phyloP scores from a whole-genome alignment of 768 basidiomycete genomes.

The Leccinum arenicola region DNA sequence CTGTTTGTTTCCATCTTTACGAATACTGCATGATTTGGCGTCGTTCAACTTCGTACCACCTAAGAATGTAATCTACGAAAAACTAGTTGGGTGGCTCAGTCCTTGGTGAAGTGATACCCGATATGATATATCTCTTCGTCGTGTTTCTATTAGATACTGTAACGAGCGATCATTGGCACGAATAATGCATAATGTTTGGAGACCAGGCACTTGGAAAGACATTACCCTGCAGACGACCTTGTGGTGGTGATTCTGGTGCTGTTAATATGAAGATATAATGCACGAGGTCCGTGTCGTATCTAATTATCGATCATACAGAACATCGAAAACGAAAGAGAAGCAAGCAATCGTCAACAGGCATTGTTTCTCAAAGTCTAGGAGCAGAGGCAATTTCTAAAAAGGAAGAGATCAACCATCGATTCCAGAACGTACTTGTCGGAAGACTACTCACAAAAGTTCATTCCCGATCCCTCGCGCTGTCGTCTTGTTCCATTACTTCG shows the following conservation, averaged over 20 bases:
- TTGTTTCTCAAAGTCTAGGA: not conserved
- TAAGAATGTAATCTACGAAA: too few species aligned
- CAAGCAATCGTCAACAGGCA: not conserved
- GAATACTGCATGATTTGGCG: too few species aligned
- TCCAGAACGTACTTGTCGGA: not conserved
- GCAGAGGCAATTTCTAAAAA: not conserved
- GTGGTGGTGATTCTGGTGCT: not conserved
- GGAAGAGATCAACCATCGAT: not conserved
- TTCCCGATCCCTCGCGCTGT: not conserved
- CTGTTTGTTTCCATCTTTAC: too few species aligned
- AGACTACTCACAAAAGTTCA: not conserved
- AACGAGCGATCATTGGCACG: not conserved
- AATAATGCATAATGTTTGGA: not conserved
- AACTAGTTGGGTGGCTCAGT: too few species aligned
- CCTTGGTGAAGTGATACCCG: too few species aligned
- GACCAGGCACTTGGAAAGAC: not conserved
- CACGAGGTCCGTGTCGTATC: not conserved
- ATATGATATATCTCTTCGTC: not conserved
- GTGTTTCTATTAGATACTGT: too few species aligned
- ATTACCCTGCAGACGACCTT: not conserved
- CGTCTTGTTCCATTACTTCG: not conserved
- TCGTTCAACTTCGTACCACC: too few species aligned
- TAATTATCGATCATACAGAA: not conserved
- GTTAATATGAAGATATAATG: not conserved
- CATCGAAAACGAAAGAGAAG: not conserved